A percentile compares a stretch with the other conserved stretches of the same genome.
phyloP scores from a whole-genome alignment of 2,329 filamentous ascomycete genomes.

The Byssochlamys sp. region DNA sequence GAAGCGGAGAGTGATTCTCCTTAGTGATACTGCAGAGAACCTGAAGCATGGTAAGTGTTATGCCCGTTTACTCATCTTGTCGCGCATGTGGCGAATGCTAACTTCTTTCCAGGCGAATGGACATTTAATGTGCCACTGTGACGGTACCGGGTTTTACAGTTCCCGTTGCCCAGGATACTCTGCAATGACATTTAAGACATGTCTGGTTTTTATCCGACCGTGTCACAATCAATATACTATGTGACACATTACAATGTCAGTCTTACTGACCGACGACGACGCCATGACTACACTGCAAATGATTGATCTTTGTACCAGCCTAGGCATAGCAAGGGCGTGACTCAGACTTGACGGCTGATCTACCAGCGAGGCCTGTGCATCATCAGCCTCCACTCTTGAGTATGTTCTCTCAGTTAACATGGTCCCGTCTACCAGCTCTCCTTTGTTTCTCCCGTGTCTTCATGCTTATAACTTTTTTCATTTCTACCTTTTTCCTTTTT shows the following conservation, averaged over 20 bases:
- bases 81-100: slow-evolving; percentile 4
- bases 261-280: background rate
- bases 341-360: background rate
- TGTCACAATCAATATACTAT: background rate
- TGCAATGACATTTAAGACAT: background rate
- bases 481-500: background rate
- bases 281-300: background rate
- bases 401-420: background rate
- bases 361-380: background rate
- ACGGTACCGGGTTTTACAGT: background rate
- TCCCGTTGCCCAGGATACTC: background rate
- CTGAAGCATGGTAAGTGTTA: slow-evolving; percentile 64
- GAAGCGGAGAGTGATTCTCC: slow-evolving; percentile 75
- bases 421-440: background rate
- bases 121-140: slow-evolving; percentile 37
- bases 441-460: background rate
- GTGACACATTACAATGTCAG: background rate
- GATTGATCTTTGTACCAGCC: background rate
- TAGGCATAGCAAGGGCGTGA: background rate
- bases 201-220: background rate
- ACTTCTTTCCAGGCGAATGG: slow-evolving; percentile 30
- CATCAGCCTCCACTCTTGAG: background rate
- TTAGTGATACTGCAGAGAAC: slow-evolving; percentile 88
- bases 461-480: background rate
- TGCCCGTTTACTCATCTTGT: background rate